Percentiles rank a stretch among this genome's conserved stretches.
These are phyloP conservation scores for Massospora cicadina DNA, from an alignment of 371 early-diverging fungal species.

Conservation along the genomic window DNA sequence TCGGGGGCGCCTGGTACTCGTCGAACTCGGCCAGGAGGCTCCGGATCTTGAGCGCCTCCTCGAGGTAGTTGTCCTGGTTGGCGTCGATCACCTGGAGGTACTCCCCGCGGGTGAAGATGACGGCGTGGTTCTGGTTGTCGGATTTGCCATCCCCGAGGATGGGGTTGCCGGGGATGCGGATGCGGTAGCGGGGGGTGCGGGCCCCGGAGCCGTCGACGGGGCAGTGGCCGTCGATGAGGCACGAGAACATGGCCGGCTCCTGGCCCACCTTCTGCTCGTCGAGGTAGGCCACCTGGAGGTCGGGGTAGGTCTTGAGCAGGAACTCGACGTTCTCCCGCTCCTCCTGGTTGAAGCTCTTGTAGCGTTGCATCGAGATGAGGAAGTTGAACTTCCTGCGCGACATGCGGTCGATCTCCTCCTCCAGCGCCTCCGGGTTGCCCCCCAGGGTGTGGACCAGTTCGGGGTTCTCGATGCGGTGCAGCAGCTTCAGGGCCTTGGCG, in stretches of 20 bases:
- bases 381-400: slow-evolving; percentile 64
- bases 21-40: slow-evolving; percentile 78
- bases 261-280: slow-evolving; percentile 33
- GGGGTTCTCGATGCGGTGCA: slow-evolving; percentile 68
- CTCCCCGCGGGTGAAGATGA: slow-evolving; percentile 75
- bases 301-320: slow-evolving; percentile 55
- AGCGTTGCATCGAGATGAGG: slow-evolving; percentile 80
- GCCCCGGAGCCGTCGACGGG: slow-evolving; percentile 39
- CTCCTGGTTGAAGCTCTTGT: slow-evolving; percentile 44
- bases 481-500: slow-evolving; percentile 56
- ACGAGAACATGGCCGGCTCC: slow-evolving; percentile 39
- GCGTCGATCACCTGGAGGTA: slow-evolving; percentile 73
- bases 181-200: slow-evolving; percentile 49
- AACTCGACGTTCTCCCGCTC: slow-evolving; percentile 66
- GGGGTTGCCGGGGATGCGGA: slow-evolving; percentile 72
- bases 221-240: slow-evolving; percentile 56
- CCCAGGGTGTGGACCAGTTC: slow-evolving; percentile 43
- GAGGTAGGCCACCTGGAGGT: slow-evolving; percentile 64
- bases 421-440: slow-evolving; percentile 38
- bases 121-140: slow-evolving; percentile 76
- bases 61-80: slow-evolving; percentile 83
- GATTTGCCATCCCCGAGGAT: slow-evolving; percentile 83
- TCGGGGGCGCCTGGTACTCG: slow-evolving; percentile 33
- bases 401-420: slow-evolving; percentile 44
- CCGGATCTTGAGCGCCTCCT: slow-evolving; percentile 75